phyloP scores from a whole-genome alignment of 352 stramenopile species.

The Globisporangium nodosum region DNA sequence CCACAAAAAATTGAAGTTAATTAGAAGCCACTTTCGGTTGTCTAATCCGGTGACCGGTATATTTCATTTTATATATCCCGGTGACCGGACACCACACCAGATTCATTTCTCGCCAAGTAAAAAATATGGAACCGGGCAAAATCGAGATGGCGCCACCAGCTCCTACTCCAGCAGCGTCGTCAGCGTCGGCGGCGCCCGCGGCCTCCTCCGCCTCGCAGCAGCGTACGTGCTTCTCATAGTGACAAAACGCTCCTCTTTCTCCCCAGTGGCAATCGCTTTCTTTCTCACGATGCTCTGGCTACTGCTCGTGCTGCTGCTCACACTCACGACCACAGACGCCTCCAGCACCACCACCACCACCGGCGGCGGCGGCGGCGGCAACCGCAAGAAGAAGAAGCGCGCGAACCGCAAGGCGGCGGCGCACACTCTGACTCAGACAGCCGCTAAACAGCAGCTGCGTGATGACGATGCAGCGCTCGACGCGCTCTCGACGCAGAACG shows the following conservation, averaged over 20 bases:
- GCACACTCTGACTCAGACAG: not conserved
- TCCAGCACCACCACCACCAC: not conserved
- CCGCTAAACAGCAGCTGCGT: not conserved
- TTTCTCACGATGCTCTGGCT: not conserved
- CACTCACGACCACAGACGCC: slow-evolving; percentile 1
- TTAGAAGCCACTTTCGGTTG: too few species aligned
- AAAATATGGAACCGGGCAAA: too few species aligned
- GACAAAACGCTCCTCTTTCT: not conserved
- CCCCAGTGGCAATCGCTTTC: not conserved
- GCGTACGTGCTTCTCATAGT: not conserved
- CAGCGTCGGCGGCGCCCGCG: not conserved
- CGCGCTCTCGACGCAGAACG: slow-evolving; percentile 21
- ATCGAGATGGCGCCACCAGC: too few species aligned
- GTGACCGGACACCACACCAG: too few species aligned
- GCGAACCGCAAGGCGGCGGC: not conserved
- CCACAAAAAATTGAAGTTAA: too few species aligned
- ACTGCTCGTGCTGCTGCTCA: not conserved
- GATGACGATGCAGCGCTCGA: slow-evolving; percentile 9
- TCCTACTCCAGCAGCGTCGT: not conserved
- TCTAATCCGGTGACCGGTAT: too few species aligned
- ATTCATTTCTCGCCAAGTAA: too few species aligned
- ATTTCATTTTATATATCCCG: too few species aligned
- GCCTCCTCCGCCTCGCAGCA: not conserved
- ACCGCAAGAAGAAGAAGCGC: slow-evolving; percentile 11
- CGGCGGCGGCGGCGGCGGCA: not conserved